Evolutionary conservation across 2,329 filamentous ascomycete genomes (phyloP), one percentile per base, ranked within the genome.

Genomic region (Apiospora phragmitis): DNA sequence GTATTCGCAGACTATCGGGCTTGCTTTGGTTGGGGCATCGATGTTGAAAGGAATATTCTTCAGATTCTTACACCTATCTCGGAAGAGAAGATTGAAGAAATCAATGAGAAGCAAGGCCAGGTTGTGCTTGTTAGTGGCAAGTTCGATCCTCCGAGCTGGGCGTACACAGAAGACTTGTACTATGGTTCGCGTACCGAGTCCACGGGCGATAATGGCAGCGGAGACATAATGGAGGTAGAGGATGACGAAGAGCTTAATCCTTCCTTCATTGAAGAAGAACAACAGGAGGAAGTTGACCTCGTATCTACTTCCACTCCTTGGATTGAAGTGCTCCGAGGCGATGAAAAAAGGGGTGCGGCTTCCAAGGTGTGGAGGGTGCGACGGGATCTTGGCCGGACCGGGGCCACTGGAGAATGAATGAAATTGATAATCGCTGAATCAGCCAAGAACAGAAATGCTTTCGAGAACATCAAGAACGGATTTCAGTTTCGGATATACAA

Each of bases 1-100:
- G 38, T 83, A 87, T 75, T 92, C 89, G 0, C 83, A 83, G 29
- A 85, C 88, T 18, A 79, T 94, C 4, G 92, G 92, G 1, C 82
- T 93, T 1, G 92, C 88, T 0, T 83, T 95, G 11, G 80, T 96
- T 88, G 92, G 1, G 92, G 90, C 5, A 89, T 95, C 71, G 91
- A 95, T 76, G 76, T 81, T 0, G 77, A 80, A 29, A 84, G 81
- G 0, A 82, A 85, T 4, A 78, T 84, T 7, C 80, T 95, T 4
- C 90, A 94, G 71, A 76, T 95, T 1, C 77, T 94, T 1, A 92
- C 91, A 0, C 92, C 93, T 0, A 83, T 91, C 8, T 70, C 83
- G 0, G 68, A 78, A 0, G 75, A 80, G 4, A 75, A 79, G 3
- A 82, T 90, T 21, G 78, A 81, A 47, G 77, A 81, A 12, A 77